Evolutionary conservation across 148 eudicot species (phyloP).

Genomic region (Salicornia ramosissima): DNA sequence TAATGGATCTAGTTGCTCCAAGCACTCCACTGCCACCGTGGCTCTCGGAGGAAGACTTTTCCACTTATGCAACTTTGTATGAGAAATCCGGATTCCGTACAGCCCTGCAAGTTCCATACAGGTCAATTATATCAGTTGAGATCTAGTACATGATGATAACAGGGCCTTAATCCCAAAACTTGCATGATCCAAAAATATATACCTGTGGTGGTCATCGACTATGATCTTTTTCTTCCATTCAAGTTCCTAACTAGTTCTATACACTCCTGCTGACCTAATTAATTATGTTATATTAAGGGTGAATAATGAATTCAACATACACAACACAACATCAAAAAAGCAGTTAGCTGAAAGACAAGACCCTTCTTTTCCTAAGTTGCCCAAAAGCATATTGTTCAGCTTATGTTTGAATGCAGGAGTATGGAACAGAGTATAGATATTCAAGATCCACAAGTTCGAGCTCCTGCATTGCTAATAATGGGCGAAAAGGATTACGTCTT

Average conservation of each 20-base stretch:
- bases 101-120: constrained; percentile 32
- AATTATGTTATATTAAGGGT: background rate
- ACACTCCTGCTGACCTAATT: background rate
- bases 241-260: too few relatives aligned
- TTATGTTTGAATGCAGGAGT: constrained; percentile 14
- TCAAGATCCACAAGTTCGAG: constrained; percentile 17
- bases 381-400: background rate
- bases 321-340: background rate
- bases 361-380: background rate
- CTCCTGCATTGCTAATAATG: constrained; percentile 35
- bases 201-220: too few relatives aligned
- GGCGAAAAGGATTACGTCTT: constrained; percentile 34
- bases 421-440: constrained; percentile 6
- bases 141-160: too few relatives aligned
- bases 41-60: constrained; percentile 32
- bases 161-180: too few relatives aligned
- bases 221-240: too few relatives aligned
- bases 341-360: background rate
- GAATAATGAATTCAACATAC: background rate
- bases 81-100: constrained; percentile 26
- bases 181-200: too few relatives aligned
- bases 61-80: constrained; percentile 23
- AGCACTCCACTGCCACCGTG: constrained; percentile 31
- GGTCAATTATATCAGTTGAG: background rate
- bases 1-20: constrained; percentile 34